These are phyloP conservation scores for Circinella umbellata DNA, from an alignment of 371 early-diverging fungal genomes.

Conservation along the genomic window DNA sequence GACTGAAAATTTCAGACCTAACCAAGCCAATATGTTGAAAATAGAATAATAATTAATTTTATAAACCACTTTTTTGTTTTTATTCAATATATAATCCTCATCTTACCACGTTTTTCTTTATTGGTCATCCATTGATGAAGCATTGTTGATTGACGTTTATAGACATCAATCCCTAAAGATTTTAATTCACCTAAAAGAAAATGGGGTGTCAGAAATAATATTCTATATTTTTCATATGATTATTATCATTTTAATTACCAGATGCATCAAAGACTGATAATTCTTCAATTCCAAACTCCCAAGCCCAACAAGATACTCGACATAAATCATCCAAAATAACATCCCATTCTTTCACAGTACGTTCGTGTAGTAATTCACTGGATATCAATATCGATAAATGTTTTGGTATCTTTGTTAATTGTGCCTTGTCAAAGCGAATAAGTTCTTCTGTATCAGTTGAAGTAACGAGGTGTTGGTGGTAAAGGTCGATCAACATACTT, in stretches of 20 bases:
- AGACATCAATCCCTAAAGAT: constrained; percentile 31
- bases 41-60: background rate
- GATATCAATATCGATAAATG: constrained; percentile 46
- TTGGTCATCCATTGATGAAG: constrained; percentile 39
- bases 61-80: background rate
- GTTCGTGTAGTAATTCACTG: constrained; percentile 33
- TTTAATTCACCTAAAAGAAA: constrained; percentile 27
- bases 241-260: constrained; percentile 24
- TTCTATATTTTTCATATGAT: constrained; percentile 6
- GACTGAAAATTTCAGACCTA: constrained; percentile 40
- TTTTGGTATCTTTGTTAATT: constrained; percentile 48
- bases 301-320: constrained; percentile 48
- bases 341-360: constrained; percentile 38
- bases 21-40: background rate
- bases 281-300: constrained; percentile 44
- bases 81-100: background rate
- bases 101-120: constrained; percentile 2
- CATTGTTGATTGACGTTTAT: constrained; percentile 38
- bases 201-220: background rate
- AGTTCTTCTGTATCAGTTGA: constrained; percentile 5
- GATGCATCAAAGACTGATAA: constrained; percentile 50
- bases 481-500: background rate
- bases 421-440: constrained; percentile 35
- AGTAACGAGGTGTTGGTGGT: background rate
- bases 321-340: constrained; percentile 39